A percentile compares a stretch with the other conserved stretches of the same genome.
These are phyloP conservation scores for Penicillium rolfsii DNA, from an alignment of 2,329 filamentous ascomycete species.

Conservation along the genomic window DNA sequence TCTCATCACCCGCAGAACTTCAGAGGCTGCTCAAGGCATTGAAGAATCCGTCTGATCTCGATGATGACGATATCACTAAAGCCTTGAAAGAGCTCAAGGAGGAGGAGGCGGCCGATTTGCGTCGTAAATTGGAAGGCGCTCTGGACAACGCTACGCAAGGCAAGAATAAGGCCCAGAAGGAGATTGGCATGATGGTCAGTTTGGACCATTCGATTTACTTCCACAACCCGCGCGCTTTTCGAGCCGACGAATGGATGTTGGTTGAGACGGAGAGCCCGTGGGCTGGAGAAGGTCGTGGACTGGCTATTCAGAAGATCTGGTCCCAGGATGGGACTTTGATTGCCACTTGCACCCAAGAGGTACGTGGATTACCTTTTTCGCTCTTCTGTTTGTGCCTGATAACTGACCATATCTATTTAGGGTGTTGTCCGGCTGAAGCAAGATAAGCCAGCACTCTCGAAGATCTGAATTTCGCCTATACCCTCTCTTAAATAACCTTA, in stretches of 20 bases:
- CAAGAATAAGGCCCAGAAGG: slow-evolving; percentile 35
- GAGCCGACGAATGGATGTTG: slow-evolving; percentile 57
- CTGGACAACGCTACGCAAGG: slow-evolving; percentile 33
- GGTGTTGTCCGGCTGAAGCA: slow-evolving; percentile 53
- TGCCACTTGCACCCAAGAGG: slow-evolving; percentile 56
- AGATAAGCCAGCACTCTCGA: slow-evolving; percentile 39
- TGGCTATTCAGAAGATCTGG: slow-evolving; percentile 56
- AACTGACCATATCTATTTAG: slow-evolving; percentile 26
- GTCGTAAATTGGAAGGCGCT: slow-evolving; percentile 39
- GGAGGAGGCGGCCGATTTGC: slow-evolving; percentile 47
- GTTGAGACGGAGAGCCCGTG: slow-evolving; percentile 55
- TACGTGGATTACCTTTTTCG: slow-evolving; percentile 31
- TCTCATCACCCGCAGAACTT: slow-evolving; percentile 57
- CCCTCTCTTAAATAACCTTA: slow-evolving; percentile 1
- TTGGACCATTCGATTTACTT: slow-evolving; percentile 58
- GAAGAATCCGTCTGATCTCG: slow-evolving; percentile 50
- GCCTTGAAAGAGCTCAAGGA: slow-evolving; percentile 49
- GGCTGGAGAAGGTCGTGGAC: slow-evolving; percentile 54
- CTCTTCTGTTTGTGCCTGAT: not conserved
- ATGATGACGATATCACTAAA: slow-evolving; percentile 44
- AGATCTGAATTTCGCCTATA: slow-evolving; percentile 32
- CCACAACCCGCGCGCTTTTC: slow-evolving; percentile 52
- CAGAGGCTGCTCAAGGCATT: slow-evolving; percentile 44
- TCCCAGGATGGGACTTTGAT: slow-evolving; percentile 52
- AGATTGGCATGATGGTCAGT: slow-evolving; percentile 56